A percentile compares a stretch with the other conserved stretches of the same genome.
phyloP scores from a whole-genome alignment of 2,329 filamentous ascomycete species.

The Sphaerulina vaccinii region DNA sequence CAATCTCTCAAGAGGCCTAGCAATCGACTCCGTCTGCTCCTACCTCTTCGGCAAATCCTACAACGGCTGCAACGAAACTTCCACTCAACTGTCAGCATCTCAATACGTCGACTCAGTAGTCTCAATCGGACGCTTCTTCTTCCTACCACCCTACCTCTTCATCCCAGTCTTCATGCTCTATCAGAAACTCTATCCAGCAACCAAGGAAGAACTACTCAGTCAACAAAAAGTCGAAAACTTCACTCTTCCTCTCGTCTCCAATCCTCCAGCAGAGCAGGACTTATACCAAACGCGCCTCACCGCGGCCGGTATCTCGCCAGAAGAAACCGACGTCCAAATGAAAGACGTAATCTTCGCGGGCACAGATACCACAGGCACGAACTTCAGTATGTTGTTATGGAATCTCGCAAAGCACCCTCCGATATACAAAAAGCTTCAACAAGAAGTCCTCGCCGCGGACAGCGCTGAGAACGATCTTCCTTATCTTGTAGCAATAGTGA shows the following conservation, averaged over 20 bases:
- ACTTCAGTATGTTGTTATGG: conserved; percentile 50
- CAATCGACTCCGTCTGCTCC: conserved; percentile 55
- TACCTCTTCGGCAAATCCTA: conserved; percentile 56
- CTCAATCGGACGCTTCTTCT: conserved; percentile 56
- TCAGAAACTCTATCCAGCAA: conserved; percentile 39
- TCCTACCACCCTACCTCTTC: conserved; percentile 48
- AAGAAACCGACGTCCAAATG: conserved; percentile 52
- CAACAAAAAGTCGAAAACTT: conserved; percentile 47
- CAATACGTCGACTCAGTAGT: conserved; percentile 57
- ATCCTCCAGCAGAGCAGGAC: conserved; percentile 27
- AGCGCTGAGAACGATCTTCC: conserved; percentile 38
- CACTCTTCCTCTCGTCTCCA: conserved; percentile 42
- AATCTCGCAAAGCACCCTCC: conserved; percentile 46
- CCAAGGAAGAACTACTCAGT: conserved; percentile 37
- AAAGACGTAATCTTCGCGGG: conserved; percentile 58
- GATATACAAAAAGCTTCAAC: conserved; percentile 38
- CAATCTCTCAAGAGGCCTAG: conserved; percentile 50
- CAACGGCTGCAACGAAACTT: conserved; percentile 46
- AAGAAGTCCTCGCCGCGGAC: conserved; percentile 36
- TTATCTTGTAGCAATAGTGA: conserved; percentile 51
- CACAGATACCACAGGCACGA: conserved; percentile 55
- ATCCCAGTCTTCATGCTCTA: conserved; percentile 40
- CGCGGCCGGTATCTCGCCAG: conserved; percentile 43
- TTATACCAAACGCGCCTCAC: conserved; percentile 53
- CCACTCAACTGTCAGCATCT: conserved; percentile 41